Conservation (phyloP, 257 asterid species). For the Orobanche coerulescens region DNA sequence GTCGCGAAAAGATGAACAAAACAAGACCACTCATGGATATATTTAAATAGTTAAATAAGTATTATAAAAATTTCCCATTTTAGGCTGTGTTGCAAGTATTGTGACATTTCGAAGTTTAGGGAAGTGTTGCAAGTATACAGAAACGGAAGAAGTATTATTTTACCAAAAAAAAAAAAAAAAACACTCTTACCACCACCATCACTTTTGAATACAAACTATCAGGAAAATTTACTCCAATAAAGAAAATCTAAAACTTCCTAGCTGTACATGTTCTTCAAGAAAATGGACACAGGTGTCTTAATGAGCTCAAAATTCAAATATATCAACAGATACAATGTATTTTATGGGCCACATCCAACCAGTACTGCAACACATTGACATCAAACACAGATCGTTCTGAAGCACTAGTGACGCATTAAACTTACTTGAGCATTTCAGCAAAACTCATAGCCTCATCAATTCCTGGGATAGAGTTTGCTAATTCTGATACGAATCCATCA, state of each 20-base stretch:
- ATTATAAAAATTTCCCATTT: too few relatives aligned
- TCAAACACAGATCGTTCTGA: slow-evolving; percentile 2
- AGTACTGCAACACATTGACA: not conserved
- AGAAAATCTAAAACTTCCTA: slow-evolving; percentile 11
- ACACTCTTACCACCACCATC: not conserved
- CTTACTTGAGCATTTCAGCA: slow-evolving; percentile 96
- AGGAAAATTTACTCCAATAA: not conserved
- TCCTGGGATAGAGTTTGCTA: slow-evolving; percentile 92
- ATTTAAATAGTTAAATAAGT: too few relatives aligned
- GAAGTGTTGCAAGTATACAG: too few relatives aligned
- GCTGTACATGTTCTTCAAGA: not conserved
- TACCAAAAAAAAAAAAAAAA: not conserved
- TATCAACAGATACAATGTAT: not conserved
- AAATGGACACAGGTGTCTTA: not conserved
- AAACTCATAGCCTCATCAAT: slow-evolving; percentile 99
- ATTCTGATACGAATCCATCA: slow-evolving; percentile 80
- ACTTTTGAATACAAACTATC: not conserved
- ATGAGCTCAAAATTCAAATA: not conserved
- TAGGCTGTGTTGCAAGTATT: too few relatives aligned
- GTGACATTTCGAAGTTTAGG: too few relatives aligned
- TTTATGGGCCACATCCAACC: not conserved
- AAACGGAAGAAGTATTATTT: too few relatives aligned
- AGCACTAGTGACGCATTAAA: slow-evolving; percentile 16
- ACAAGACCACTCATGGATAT: too few relatives aligned
- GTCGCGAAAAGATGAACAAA: too few relatives aligned